A percentile compares a stretch with the other conserved stretches of the same genome.
These are phyloP conservation scores for Erysimum cheiri DNA, from an alignment of 441 rosid species.

Conservation along the genomic window DNA sequence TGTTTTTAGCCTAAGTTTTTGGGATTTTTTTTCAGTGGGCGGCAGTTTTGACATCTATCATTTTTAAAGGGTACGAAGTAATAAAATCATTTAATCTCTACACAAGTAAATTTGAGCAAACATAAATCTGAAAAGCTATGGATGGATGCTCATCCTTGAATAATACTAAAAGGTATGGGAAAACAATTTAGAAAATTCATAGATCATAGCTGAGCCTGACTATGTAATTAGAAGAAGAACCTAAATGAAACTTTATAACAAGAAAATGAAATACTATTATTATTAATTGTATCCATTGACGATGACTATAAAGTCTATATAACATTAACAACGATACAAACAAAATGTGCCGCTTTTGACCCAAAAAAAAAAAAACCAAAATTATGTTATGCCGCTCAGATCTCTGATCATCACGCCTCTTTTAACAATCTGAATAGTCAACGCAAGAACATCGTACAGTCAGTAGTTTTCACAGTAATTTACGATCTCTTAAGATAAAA, in stretches of 20 bases:
- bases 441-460: conserved; percentile 33
- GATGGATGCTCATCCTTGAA: not conserved
- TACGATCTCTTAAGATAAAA: not conserved
- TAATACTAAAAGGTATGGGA: not conserved
- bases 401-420: conserved; percentile 27
- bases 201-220: not conserved
- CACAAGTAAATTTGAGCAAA: not conserved
- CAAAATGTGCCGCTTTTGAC: too few relatives aligned
- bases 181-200: not conserved
- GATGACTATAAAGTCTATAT: not conserved
- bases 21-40: not conserved
- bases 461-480: not conserved
- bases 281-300: not conserved
- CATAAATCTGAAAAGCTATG: not conserved
- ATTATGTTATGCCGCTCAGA: conserved; percentile 32
- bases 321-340: not conserved
- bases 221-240: not conserved
- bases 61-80: not conserved
- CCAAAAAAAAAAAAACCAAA: too few relatives aligned
- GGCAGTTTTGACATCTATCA: not conserved
- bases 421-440: conserved; percentile 26
- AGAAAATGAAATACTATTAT: not conserved
- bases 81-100: not conserved
- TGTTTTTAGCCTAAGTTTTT: not conserved
- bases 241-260: not conserved